phyloP scores from a whole-genome alignment of 805 yeast genomes.

The Barnettozyma sp. region DNA sequence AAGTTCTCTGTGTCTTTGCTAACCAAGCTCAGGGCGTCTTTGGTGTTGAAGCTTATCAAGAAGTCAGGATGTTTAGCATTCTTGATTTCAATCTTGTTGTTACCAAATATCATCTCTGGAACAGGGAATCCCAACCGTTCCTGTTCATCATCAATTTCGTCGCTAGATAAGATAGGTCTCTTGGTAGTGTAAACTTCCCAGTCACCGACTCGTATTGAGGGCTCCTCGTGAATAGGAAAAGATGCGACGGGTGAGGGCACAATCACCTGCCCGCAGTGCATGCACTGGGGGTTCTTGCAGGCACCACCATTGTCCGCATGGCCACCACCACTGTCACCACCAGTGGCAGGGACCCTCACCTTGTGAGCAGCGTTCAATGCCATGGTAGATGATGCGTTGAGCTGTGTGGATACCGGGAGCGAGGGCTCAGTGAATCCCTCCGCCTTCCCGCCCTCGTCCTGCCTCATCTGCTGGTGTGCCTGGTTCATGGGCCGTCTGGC shows the following conservation, averaged over 20 bases:
- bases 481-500: constrained; percentile 26
- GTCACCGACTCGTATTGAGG: constrained; percentile 59
- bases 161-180: constrained; percentile 68
- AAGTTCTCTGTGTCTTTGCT: constrained; percentile 43
- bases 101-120: constrained; percentile 98
- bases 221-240: constrained; percentile 55
- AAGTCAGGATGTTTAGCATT: constrained; percentile 33
- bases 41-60: constrained; percentile 60
- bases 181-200: constrained; percentile 75
- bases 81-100: constrained; percentile 54
- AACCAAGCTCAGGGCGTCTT: constrained; percentile 65
- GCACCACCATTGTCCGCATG: constrained; percentile 23
- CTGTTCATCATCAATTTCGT: constrained; percentile 60
- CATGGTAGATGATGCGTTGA: not conserved
- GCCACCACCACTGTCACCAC: too few relatives aligned
- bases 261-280: constrained; percentile 62
- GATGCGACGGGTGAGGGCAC: constrained; percentile 72
- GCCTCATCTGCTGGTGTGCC: constrained; percentile 2
- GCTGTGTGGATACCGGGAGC: not conserved
- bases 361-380: constrained; percentile 4
- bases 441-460: too few relatives aligned
- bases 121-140: constrained; percentile 66
- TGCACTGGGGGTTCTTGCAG: constrained; percentile 42
- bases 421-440: not conserved
- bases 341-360: constrained; percentile 36